Evolutionary conservation across 148 eudicot genomes (phyloP), one percentile per base, ranked within the genome.

Genomic region (Vaccinium corymbosum): DNA sequence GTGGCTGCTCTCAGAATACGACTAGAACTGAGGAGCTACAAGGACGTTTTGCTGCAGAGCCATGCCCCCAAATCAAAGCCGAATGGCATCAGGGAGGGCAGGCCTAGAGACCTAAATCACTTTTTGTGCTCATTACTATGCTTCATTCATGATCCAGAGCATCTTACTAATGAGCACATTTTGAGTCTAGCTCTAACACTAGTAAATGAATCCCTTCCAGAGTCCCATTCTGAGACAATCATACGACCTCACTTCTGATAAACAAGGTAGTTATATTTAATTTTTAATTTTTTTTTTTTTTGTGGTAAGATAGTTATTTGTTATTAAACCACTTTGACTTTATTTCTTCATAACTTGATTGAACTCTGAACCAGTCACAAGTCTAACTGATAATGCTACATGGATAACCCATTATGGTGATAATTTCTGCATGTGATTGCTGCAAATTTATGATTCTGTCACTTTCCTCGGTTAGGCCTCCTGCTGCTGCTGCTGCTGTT

Each of bases 401-500:
- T 56, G 61, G 61, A 56, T 56, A 50, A 7, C 52, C 52, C 52
- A 50, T 50, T 50, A 61, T 66, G 32, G 72, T 42, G 53, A 20
- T 76, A 76, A 49, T 1, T 76, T 48, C 38, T n/a, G 53, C 51
- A 75, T 76, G 57, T 76, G 19, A 25, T 49, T 76, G 32, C 32
- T 0, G 35, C 79, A 13, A 22, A 48, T 76, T 50, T 50, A 4
- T 50, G 4, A 50, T 9, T 9, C 25, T 46, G 29, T 76, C 57
- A 49, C 15, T 75, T 75, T 46, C 52, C 76, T 72, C 76, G 6
- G 48, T 72, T 17, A 72, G 76, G 38, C n/a, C 76, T 57, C 13
- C 55, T 52, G 15, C 55, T 52, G 62, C 62, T 72, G 62, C 62
- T 72, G 49, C n/a, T 72, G 76, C 38, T 38, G 78, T 75, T 46